Evolutionary conservation across 768 basidiomycete genomes (phyloP).

Genomic region (Leccinum longicurvipes): DNA sequence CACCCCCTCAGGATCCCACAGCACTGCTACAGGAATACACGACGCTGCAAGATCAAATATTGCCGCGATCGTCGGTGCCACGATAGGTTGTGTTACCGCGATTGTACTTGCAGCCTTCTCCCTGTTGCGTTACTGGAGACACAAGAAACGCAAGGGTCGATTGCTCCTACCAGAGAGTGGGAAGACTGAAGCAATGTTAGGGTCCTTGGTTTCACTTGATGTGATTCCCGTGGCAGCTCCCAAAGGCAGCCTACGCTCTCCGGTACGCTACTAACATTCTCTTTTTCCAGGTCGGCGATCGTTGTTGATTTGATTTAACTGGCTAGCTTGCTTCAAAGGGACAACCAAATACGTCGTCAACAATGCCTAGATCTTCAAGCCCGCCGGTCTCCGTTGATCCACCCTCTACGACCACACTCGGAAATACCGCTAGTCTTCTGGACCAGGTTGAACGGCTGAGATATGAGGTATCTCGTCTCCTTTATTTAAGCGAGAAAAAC

Average conservation of each 20-base stretch:
- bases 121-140: constrained; percentile 3
- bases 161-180: background rate
- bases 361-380: background rate
- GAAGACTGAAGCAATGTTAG: background rate
- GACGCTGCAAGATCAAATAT: background rate
- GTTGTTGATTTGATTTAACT: background rate
- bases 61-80: constrained; percentile 11
- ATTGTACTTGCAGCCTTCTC: background rate
- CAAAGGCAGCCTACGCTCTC: background rate
- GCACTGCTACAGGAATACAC: background rate
- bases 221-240: background rate
- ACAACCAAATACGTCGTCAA: background rate
- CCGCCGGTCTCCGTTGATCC: background rate
- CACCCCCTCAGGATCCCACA: background rate
- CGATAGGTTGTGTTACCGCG: background rate
- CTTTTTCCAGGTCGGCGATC: background rate
- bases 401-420: background rate
- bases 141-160: background rate
- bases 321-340: background rate
- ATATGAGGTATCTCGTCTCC: background rate
- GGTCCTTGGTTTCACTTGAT: background rate
- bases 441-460: background rate
- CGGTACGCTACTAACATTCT: background rate
- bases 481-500: background rate
- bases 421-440: background rate